Base-by-base conservation (phyloP, 139 green algal genomes). In the Pleodorina starrii region DNA sequence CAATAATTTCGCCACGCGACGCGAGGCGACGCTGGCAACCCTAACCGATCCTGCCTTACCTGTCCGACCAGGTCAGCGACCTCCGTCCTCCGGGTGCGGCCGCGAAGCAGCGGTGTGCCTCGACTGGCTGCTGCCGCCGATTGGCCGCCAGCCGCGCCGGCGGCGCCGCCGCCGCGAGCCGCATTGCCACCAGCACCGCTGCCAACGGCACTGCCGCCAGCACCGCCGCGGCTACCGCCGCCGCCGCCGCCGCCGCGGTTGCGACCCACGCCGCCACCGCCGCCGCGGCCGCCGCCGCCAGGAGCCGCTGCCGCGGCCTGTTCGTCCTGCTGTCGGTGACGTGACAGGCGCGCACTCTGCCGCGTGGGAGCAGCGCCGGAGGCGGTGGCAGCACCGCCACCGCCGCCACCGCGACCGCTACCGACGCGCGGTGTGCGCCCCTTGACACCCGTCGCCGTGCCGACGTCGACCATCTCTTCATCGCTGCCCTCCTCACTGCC, bases 31-130 rank as follows among this genome's bases (percentile, higher is more conserved):
- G n/a, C n/a, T n/a, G n/a, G n/a, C n/a, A n/a, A n/a, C n/a, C n/a
- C n/a, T n/a, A n/a, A n/a, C n/a, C n/a, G n/a, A n/a, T n/a, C n/a
- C n/a, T n/a, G n/a, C n/a, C 75, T 27, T 17, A 84, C 75, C 75
- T 69, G 17, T 7, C 46, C 48, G 1, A 84, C 16, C 75, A 84
- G 48, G 17, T 84, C 75, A 44, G 11, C 75, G 46, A 84, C 75
- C 12, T 84, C 75, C 42, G 12, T 29, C 29, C 44, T 25, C 7
- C 74, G 74, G 1, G 74, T 82, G 27, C 44, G 27, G 9, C 74
- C 74, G 2, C 21, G 42, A 36, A 12, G 3, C 19, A 36, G 42
- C 72, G 57, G 36, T n/a, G 7, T 5, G 63, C 9, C 32, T 16
- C 66, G 42, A 23, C n/a, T n/a, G n/a, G n/a, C n/a, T n/a, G n/a